Evolutionary conservation across 495 filamentous ascomycete species (phyloP).

Genomic region (Penicillium ochrochloron): DNA sequence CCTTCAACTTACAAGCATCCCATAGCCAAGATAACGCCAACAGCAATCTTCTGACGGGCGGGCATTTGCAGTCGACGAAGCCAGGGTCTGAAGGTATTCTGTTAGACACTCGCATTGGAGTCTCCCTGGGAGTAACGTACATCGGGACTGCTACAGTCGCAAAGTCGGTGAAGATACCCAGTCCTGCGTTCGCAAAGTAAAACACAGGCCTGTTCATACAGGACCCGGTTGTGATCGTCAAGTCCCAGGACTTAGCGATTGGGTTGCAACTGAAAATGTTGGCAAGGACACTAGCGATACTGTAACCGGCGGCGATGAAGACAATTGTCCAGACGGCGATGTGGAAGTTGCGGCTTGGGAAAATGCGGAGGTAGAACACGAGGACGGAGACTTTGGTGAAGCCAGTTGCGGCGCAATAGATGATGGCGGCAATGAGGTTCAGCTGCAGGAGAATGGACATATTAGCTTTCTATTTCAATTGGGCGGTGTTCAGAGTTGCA

Average conservation of each 20-base stretch:
- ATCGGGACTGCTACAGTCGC: constrained; percentile 44
- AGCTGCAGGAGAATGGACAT: constrained; percentile 21
- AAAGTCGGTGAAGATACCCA: constrained; percentile 45
- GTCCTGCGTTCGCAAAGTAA: constrained; percentile 43
- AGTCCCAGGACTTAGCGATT: constrained; percentile 38
- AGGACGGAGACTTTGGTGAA: constrained; percentile 50
- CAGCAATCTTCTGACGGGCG: constrained; percentile 35
- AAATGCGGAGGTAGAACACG: constrained; percentile 55
- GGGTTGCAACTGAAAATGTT: constrained; percentile 42
- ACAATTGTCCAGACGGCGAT: constrained; percentile 37
- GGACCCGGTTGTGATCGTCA: constrained; percentile 23
- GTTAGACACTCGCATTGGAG: background rate
- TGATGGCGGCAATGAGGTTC: constrained; percentile 34
- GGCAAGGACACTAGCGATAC: constrained; percentile 39
- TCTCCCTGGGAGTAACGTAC: constrained; percentile 22
- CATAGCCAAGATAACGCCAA: constrained; percentile 34
- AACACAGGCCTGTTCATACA: constrained; percentile 40
- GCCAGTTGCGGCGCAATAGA: constrained; percentile 45
- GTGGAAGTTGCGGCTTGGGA: constrained; percentile 42
- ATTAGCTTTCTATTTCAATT: background rate
- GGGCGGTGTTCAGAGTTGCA: background rate
- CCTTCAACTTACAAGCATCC: constrained; percentile 35
- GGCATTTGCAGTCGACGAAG: constrained; percentile 42
- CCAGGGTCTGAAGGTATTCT: constrained; percentile 28
- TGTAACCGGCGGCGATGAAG: constrained; percentile 41